Percentiles rank a stretch among this genome's conserved stretches.
These are phyloP conservation scores for Nannochloris sp. DNA, from an alignment of 139 green algal species.

Conservation along the genomic window DNA sequence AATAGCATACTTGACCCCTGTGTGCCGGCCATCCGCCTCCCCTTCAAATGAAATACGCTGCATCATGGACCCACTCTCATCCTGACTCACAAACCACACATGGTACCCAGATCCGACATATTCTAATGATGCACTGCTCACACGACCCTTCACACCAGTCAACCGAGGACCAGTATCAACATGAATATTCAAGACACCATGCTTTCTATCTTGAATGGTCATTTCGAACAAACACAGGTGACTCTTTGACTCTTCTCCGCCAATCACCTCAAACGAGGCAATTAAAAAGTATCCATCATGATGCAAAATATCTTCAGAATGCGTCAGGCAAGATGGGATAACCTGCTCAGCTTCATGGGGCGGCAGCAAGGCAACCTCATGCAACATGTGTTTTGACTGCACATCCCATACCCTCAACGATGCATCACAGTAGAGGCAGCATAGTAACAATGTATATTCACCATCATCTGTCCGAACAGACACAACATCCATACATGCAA, in stretches of 20 bases:
- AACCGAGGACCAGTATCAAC: background rate
- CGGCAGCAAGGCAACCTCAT: slow-evolving; percentile 12
- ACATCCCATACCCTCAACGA: slow-evolving; percentile 46
- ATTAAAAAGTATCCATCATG: slow-evolving; percentile 14
- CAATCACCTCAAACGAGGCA: background rate
- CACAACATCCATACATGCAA: background rate
- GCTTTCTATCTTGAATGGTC: slow-evolving; percentile 4
- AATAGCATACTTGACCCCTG: too few relatives aligned
- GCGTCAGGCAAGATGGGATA: background rate
- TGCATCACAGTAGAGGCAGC: slow-evolving; percentile 9
- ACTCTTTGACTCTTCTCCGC: background rate
- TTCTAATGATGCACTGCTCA: background rate
- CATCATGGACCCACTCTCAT: background rate
- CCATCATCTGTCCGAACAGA: background rate
- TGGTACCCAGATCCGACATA: background rate
- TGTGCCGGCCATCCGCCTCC: too few relatives aligned
- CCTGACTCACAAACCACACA: background rate
- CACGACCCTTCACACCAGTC: background rate
- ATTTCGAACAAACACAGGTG: slow-evolving; percentile 5
- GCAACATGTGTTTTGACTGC: slow-evolving; percentile 4
- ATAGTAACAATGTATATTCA: background rate
- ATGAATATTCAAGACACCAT: background rate
- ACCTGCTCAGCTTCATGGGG: background rate
- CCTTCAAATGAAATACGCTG: background rate
- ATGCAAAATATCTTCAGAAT: slow-evolving; percentile 18